Percentiles rank a stretch among this genome's conserved stretches.
Conservation (phyloP, 805 yeast genomes). For the Starmerella cellae region DNA sequence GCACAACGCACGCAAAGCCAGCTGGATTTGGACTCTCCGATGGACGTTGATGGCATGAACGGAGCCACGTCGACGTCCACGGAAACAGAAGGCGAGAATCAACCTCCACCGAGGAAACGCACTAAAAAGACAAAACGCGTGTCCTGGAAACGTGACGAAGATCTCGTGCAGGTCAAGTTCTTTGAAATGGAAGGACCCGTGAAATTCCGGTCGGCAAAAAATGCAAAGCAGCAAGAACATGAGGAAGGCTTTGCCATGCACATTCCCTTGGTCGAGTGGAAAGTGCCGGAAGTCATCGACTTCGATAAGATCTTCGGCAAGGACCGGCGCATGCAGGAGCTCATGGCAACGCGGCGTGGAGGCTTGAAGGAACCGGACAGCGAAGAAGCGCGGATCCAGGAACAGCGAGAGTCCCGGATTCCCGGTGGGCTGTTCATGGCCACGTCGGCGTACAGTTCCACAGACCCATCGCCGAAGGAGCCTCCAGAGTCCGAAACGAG, state of each 20-base stretch:
- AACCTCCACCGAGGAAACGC: conserved; percentile 14
- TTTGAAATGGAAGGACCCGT: conserved; percentile 22
- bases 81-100: background rate
- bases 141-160: conserved; percentile 25
- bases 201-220: conserved; percentile 16
- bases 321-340: conserved; percentile 12
- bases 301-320: conserved; percentile 10
- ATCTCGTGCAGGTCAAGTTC: conserved; percentile 24
- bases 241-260: conserved; percentile 18
- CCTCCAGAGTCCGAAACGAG: conserved; percentile 7
- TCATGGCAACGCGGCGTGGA: conserved; percentile 24
- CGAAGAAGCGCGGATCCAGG: conserved; percentile 22
- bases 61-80: too few relatives aligned
- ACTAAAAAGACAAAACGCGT: conserved; percentile 21
- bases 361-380: conserved; percentile 23
- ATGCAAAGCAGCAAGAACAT: conserved; percentile 16
- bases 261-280: conserved; percentile 17
- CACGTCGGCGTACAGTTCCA: conserved; percentile 3
- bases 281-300: conserved; percentile 18
- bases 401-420: conserved; percentile 20
- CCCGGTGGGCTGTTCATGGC: conserved; percentile 17
- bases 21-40: too few relatives aligned
- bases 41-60: background rate
- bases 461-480: conserved; percentile 22
- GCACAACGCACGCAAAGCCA: too few relatives aligned